These are phyloP conservation scores for Fulvia fulva DNA, from an alignment of 2,329 filamentous ascomycete genomes.

Conservation along the genomic window DNA sequence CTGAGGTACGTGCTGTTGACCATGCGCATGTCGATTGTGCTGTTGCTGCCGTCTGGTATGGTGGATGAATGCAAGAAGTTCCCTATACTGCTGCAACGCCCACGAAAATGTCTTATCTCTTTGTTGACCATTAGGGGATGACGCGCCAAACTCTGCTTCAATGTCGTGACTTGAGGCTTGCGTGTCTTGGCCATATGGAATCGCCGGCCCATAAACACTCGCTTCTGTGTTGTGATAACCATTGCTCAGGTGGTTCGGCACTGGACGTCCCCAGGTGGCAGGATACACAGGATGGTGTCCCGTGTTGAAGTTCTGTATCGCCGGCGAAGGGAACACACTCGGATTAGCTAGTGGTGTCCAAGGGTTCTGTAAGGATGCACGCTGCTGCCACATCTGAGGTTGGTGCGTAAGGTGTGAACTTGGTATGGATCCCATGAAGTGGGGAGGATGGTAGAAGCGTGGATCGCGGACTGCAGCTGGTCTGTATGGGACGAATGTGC, in stretches of 20 bases:
- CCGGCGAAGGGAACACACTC: conserved; percentile 12
- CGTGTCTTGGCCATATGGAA: not conserved
- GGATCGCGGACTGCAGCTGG: conserved; percentile 56
- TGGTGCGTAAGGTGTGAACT: conserved; percentile 20
- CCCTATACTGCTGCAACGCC: conserved; percentile 47
- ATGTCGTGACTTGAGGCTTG: conserved; percentile 1
- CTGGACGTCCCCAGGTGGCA: not conserved
- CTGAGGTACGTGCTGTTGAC: conserved; percentile 39
- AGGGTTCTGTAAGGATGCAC: conserved; percentile 8
- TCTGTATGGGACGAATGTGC: conserved; percentile 58
- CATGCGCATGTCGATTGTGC: conserved; percentile 37
- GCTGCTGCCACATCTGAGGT: conserved; percentile 23
- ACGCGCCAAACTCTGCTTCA: conserved; percentile 37
- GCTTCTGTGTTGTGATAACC: not conserved
- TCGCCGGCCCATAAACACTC: not conserved
- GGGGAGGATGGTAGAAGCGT: conserved; percentile 37
- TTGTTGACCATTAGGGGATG: conserved; percentile 41
- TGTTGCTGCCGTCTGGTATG: conserved; percentile 41
- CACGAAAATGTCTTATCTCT: conserved; percentile 45
- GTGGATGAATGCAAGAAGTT: conserved; percentile 47
- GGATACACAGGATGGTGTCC: not conserved
- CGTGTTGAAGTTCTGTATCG: not conserved
- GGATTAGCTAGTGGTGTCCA: conserved; percentile 9
- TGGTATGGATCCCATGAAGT: conserved; percentile 18
- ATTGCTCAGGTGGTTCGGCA: not conserved